Conservation (phyloP, 2,329 filamentous ascomycete species). For the Diaporthe australafricana region DNA sequence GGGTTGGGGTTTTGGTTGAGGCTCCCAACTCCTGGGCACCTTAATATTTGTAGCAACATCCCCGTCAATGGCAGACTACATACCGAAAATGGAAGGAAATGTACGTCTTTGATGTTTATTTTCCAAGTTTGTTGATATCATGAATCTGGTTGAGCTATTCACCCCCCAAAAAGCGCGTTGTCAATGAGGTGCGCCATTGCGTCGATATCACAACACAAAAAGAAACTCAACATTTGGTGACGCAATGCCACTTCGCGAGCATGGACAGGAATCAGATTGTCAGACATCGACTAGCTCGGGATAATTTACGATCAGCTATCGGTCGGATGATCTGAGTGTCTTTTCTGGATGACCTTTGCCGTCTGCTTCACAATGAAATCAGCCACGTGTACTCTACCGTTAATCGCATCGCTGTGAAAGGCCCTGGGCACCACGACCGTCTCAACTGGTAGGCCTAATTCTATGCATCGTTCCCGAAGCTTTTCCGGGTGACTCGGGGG, state of each 20-base stretch:
- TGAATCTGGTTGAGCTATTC: background rate
- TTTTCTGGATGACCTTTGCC: conserved; percentile 12
- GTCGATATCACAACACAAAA: background rate
- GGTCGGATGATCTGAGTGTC: background rate
- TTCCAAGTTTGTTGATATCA: background rate
- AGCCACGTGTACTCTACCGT: conserved; percentile 58
- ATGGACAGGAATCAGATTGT: background rate
- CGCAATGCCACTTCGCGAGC: background rate
- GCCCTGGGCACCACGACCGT: conserved; percentile 59
- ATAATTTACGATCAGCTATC: too few relatives aligned
- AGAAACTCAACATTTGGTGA: background rate
- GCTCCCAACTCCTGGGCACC: too few relatives aligned
- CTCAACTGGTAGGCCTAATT: conserved; percentile 59
- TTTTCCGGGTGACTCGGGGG: conserved; percentile 61
- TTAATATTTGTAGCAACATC: too few relatives aligned
- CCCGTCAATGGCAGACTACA: too few relatives aligned
- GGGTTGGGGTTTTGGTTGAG: background rate
- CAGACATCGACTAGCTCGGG: background rate
- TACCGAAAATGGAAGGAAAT: too few relatives aligned
- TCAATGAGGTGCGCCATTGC: background rate
- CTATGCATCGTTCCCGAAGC: conserved; percentile 59
- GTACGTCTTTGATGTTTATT: background rate
- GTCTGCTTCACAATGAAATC: conserved; percentile 52
- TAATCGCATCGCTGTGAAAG: conserved; percentile 68
- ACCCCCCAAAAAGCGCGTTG: background rate